phyloP scores from a whole-genome alignment of 2,329 filamentous ascomycete genomes.

The Aschersonia sp. region DNA sequence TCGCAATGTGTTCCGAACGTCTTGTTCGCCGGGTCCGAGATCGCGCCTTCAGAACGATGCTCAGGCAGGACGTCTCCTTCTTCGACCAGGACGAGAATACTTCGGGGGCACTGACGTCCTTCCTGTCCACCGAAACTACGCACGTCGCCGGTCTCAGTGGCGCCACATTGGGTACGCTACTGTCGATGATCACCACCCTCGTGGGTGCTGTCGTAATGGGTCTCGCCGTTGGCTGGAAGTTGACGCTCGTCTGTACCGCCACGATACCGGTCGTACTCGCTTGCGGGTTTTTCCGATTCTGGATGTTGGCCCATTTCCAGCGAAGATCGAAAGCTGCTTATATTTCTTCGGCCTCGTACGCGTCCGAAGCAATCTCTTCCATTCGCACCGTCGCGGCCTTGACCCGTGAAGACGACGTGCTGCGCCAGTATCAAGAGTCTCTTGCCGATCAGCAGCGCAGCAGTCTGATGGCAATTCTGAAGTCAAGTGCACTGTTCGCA shows the following conservation, averaged over 20 bases:
- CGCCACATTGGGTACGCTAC: slow-evolving; percentile 71
- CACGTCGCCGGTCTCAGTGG: slow-evolving; percentile 81
- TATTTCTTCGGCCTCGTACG: slow-evolving; percentile 67
- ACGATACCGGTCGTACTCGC: slow-evolving; percentile 64
- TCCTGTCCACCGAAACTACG: slow-evolving; percentile 80
- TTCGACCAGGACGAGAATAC: slow-evolving; percentile 87
- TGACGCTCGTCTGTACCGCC: slow-evolving; percentile 68
- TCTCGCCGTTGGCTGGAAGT: slow-evolving; percentile 73
- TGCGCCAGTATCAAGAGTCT: slow-evolving; percentile 52
- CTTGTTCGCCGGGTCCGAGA: slow-evolving; percentile 75
- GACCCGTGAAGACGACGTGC: slow-evolving; percentile 73
- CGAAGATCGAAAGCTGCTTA: slow-evolving; percentile 68
- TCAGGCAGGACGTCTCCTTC: slow-evolving; percentile 84
- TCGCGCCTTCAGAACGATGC: slow-evolving; percentile 69
- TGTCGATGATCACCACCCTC: slow-evolving; percentile 70
- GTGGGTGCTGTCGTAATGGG: slow-evolving; percentile 56
- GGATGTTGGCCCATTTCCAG: slow-evolving; percentile 68
- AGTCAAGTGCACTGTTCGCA: slow-evolving; percentile 69
- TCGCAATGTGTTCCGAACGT: slow-evolving; percentile 77
- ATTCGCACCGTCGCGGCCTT: slow-evolving; percentile 89
- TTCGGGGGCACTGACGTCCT: slow-evolving; percentile 74
- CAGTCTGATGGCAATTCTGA: slow-evolving; percentile 60
- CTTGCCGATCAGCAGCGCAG: slow-evolving; percentile 52
- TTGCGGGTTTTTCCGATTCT: slow-evolving; percentile 82
- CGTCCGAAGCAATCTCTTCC: slow-evolving; percentile 84